Evolutionary conservation across 75 land plant species (phyloP).

Genomic region (Cunninghamia lanceolata): DNA sequence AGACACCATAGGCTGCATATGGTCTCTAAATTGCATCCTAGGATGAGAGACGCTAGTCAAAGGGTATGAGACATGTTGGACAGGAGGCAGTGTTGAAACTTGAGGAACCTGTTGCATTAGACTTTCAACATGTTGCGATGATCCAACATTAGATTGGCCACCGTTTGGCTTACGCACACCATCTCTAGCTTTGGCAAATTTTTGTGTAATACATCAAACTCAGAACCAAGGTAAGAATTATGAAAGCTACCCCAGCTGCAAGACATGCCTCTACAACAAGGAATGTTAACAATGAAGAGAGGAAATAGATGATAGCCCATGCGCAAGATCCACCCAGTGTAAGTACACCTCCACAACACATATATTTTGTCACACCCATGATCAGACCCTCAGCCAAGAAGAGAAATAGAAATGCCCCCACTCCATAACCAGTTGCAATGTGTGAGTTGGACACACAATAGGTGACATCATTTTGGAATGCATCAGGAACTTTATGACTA

Average conservation of each 20-base stretch:
- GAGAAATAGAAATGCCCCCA: conserved; percentile 70
- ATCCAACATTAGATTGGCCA: conserved; percentile 9
- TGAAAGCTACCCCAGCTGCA: conserved; percentile 71
- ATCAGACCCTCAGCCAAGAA: conserved; percentile 56
- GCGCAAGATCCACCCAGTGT: conserved; percentile 69
- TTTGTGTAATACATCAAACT: conserved; percentile 53
- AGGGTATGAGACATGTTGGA: too few species aligned
- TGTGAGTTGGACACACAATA: conserved; percentile 71
- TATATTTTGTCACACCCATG: conserved; percentile 76
- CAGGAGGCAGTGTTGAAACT: too few species aligned
- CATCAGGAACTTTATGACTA: conserved; percentile 18
- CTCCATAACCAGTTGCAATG: conserved; percentile 87
- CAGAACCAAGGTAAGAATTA: conserved; percentile 47
- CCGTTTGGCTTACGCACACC: conserved; percentile 4
- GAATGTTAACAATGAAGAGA: conserved; percentile 70
- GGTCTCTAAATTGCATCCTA: too few species aligned
- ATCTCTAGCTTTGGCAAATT: conserved; percentile 40
- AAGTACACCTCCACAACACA: conserved; percentile 82
- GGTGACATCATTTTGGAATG: conserved; percentile 15
- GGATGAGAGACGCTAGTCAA: too few species aligned
- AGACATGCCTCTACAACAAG: conserved; percentile 66
- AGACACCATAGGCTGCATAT: too few species aligned
- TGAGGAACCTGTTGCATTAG: too few species aligned
- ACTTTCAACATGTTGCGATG: too few species aligned
- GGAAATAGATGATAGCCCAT: conserved; percentile 69